These are phyloP conservation scores for Tetrastigma voinierianum DNA, from an alignment of 164 flowering plant genomes.

Conservation along the genomic window DNA sequence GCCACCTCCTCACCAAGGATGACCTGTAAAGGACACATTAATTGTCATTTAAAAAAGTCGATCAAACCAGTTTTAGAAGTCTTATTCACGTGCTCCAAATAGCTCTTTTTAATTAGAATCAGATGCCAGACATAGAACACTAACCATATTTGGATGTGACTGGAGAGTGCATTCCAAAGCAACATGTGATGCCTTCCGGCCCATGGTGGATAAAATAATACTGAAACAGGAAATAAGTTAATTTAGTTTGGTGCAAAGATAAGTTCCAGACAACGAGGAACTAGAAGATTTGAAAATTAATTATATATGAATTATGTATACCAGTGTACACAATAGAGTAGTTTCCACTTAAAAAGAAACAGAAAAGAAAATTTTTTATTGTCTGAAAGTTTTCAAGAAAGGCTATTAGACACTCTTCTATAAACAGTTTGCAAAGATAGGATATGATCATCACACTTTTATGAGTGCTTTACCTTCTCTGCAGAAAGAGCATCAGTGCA, in stretches of 20 bases:
- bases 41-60: neutral
- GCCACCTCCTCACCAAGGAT: constrained; percentile 99
- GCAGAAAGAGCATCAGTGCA: constrained; percentile 99
- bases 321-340: neutral
- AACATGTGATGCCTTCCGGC: constrained; percentile 95
- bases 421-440: too few species aligned
- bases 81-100: neutral
- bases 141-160: constrained; percentile 96
- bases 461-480: constrained; percentile 69
- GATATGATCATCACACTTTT: too few species aligned
- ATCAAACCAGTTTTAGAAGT: neutral
- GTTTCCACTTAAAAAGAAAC: neutral
- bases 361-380: too few species aligned
- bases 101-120: constrained; percentile 1
- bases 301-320: too few species aligned
- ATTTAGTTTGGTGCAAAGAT: neutral
- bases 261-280: too few species aligned
- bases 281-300: too few species aligned
- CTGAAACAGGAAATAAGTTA: constrained; percentile 36
- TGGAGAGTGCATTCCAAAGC: constrained; percentile 97
- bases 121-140: constrained; percentile 9
- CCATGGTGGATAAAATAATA: constrained; percentile 94
- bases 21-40: constrained; percentile 47
- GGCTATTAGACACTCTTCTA: too few species aligned
- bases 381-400: too few species aligned